Evolutionary conservation across 352 stramenopile genomes (phyloP), one percentile per base, ranked within the genome.

Genomic region (Globisporangium nodosum): DNA sequence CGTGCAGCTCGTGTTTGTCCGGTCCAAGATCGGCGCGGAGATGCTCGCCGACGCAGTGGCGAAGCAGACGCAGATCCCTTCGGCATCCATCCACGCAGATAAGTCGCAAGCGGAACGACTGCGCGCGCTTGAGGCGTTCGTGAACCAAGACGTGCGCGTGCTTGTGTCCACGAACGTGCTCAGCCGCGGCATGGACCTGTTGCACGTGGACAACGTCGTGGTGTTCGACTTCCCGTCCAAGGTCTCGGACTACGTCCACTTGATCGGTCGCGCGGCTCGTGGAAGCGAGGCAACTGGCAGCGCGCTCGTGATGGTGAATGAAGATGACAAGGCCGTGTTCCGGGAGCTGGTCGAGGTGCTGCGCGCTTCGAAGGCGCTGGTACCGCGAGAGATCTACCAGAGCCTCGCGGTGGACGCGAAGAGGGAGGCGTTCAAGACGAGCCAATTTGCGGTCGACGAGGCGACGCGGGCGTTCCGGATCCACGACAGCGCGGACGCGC

Each of bases 91-190:
- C 52, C 83, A 92, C 30, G 71, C 69, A 3, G 83, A 83, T 56
- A 92, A 90, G 64, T 65, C 63, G 0, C 80, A 90, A 49, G 37
- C 65, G 37, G 78, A 84, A n/a, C 66, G 80, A 9, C 63, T 92
- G 11, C 39, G 51, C 20, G 48, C 81, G 8, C 56, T 92, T 2
- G 78, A 92, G 61, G 50, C 69, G 1, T 92, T 90, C 58, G 66
- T 90, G 20, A 78, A 75, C 11, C 48, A 79, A 52, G 51, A 74
- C 7, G 50, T 77, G 2, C 64, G 61, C 3, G 68, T 90, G 30
- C 63, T 90, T 6, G 78, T 92, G 6, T 79, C 81, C 0, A 92
- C 83, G 6, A 87, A 79, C 51, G 68, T 90, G 30, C 55, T 92
- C n/a, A 80, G 81, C 16, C 83, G 83, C 33, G 83, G 83, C 21